Base-by-base conservation (phyloP, 2,329 filamentous ascomycete genomes). In the Apiospora sp. region DNA sequence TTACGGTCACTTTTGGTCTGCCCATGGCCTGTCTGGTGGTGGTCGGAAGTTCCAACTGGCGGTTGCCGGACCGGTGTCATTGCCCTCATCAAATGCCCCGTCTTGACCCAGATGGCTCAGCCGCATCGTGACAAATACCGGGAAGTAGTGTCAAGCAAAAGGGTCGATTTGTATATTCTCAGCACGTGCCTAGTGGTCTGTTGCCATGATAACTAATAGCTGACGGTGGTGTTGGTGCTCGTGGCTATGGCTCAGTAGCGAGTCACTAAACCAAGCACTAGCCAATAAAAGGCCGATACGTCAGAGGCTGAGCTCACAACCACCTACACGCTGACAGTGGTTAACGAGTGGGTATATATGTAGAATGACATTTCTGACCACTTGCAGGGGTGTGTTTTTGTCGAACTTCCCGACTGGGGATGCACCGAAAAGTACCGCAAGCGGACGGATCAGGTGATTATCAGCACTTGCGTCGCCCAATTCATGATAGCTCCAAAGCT, bases 401-500 rank as follows among this genome's bases (percentile, higher is more conserved):
- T 22, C 34, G n/a, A 64, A 64, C 58, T 37, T 61, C 22, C 54
- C 58, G 3, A 14, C 12, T 22, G 19, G 58, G 34, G 22, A 41
- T 64, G 19, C 8, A n/a, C 22, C 8, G 4, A 41, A 41, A 41
- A 37, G 34, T 13, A 41, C 30, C 30, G 4, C 10, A 41, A 24
- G 30, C 27, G 16, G 54, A 61, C 19, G 30, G 16, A 61, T 61
- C 54, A 61, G 30, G 16, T 61, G 54, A 61, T 61, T 61, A 61
- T 22, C 54, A 12, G 54, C 54, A 61, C 4, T 22, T 37, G 54
- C 30, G 37, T 30, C 27, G 51, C 51, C 51, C 16, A 22, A 58
- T 58, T 14, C 51, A 30, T 34, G 51, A 34, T 58, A 22, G 13
- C 37, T 41, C 51, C 14, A 10, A 61, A n/a, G 16, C 54, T 19